Evolutionary conservation across 176 grass and related monocot genomes (phyloP).

Genomic region (Aegilops bicornis): DNA sequence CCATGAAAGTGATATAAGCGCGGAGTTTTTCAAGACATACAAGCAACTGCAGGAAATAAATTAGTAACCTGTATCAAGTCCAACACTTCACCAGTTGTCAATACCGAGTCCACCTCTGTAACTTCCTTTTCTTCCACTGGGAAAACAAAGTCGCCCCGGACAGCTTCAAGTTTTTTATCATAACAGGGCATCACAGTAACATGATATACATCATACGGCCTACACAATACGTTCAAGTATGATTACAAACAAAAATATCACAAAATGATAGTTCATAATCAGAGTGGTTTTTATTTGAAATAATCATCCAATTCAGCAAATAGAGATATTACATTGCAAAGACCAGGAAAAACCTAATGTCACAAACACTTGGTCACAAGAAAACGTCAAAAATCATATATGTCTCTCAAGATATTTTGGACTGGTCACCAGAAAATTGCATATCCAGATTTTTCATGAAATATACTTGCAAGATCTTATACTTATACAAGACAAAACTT

Average conservation of each 20-base stretch:
- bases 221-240: slow-evolving; percentile 16
- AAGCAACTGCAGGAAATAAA: slow-evolving; percentile 16
- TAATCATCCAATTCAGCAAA: background rate
- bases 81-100: slow-evolving; percentile 93
- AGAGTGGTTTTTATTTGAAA: background rate
- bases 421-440: background rate
- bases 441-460: background rate
- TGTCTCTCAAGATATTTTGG: background rate
- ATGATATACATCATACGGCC: slow-evolving; percentile 77
- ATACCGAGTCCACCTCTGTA: slow-evolving; percentile 90
- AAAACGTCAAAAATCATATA: background rate
- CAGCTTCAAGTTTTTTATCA: slow-evolving; percentile 97
- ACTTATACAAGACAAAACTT: background rate
- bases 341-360: background rate
- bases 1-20: slow-evolving; percentile 35
- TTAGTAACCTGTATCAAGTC: slow-evolving; percentile 88
- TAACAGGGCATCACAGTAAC: slow-evolving; percentile 99
- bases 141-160: slow-evolving; percentile 80
- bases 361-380: background rate
- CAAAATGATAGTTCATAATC: background rate
- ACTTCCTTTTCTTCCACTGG: slow-evolving; percentile 67
- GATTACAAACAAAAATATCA: background rate
- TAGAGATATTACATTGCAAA: background rate
- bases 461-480: background rate
- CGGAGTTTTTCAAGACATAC: background rate